Evolutionary conservation across 768 basidiomycete species (phyloP).

Genomic region (Cystobasidium ongulense): DNA sequence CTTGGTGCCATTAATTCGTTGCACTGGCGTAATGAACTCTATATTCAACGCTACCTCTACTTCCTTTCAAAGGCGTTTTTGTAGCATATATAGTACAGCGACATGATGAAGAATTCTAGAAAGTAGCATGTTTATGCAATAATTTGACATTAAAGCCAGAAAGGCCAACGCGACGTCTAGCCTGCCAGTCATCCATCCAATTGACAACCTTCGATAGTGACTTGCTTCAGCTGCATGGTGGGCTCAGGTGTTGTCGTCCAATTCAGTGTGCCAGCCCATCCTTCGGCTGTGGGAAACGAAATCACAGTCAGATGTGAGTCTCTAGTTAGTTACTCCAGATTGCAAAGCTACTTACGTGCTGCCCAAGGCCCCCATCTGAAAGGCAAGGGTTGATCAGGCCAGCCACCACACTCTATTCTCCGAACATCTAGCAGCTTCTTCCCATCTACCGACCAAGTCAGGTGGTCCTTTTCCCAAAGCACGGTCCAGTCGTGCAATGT

Average conservation of each 20-base stretch:
- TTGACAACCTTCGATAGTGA: slow-evolving; percentile 5
- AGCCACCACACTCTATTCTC: not conserved
- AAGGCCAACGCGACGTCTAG: too few relatives aligned
- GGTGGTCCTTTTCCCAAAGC: not conserved
- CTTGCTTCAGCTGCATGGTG: not conserved
- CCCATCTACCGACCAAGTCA: not conserved
- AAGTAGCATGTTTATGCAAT: too few relatives aligned
- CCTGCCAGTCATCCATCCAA: not conserved
- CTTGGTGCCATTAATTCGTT: too few relatives aligned
- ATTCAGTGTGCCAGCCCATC: slow-evolving; percentile 1
- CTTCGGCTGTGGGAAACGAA: not conserved
- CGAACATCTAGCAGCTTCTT: not conserved
- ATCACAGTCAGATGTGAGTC: not conserved
- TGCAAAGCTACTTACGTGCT: not conserved
- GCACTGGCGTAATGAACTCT: too few relatives aligned
- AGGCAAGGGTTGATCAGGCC: not conserved
- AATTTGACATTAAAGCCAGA: too few relatives aligned
- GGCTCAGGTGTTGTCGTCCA: slow-evolving; percentile 9
- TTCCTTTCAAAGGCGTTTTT: too few relatives aligned
- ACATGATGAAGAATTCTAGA: too few relatives aligned
- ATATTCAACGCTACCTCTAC: too few relatives aligned
- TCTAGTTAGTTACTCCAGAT: not conserved
- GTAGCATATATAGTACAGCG: too few relatives aligned
- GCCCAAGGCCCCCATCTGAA: slow-evolving; percentile 7
- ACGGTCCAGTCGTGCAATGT: not conserved